A percentile compares a stretch with the other conserved stretches of the same genome.
Evolutionary conservation across 1,284 basidiomycete species (phyloP).

Genomic region (Gomphus bonarii): DNA sequence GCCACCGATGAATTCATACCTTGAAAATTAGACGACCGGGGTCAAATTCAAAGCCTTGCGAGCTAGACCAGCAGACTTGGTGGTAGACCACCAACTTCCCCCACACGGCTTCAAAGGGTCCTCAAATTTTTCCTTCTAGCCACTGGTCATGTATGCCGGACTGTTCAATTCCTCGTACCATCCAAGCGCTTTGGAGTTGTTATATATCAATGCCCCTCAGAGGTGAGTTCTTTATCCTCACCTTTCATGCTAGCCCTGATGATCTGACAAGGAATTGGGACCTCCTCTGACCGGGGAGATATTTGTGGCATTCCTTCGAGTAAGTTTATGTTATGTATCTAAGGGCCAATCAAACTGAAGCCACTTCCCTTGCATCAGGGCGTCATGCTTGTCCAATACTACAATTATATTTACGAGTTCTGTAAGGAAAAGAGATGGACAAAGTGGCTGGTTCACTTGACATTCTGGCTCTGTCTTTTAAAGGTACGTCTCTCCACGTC

Average conservation of each 20-base stretch:
- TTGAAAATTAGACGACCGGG: neutral
- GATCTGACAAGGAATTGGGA: constrained; percentile 3
- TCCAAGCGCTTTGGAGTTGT: neutral
- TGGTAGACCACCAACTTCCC: neutral
- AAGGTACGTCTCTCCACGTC: neutral
- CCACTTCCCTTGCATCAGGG: neutral
- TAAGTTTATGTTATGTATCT: neutral
- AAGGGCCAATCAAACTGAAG: neutral
- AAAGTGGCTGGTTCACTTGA: constrained; percentile 5
- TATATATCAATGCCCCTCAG: neutral
- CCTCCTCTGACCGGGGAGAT: neutral
- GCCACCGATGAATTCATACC: too few species aligned
- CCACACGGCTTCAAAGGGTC: neutral
- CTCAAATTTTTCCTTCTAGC: neutral
- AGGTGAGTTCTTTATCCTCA: neutral
- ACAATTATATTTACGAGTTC: neutral
- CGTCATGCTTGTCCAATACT: constrained; percentile 5
- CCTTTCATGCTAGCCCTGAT: neutral
- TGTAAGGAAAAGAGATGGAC: constrained; percentile 7
- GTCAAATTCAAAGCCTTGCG: neutral
- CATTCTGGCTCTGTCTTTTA: neutral
- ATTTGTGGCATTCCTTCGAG: constrained; percentile 5
- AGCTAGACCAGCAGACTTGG: neutral
- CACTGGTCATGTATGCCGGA: neutral
- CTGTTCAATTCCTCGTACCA: constrained; percentile 8